phyloP scores from a whole-genome alignment of 257 asterid species.

The Solanum chiquidenum region DNA sequence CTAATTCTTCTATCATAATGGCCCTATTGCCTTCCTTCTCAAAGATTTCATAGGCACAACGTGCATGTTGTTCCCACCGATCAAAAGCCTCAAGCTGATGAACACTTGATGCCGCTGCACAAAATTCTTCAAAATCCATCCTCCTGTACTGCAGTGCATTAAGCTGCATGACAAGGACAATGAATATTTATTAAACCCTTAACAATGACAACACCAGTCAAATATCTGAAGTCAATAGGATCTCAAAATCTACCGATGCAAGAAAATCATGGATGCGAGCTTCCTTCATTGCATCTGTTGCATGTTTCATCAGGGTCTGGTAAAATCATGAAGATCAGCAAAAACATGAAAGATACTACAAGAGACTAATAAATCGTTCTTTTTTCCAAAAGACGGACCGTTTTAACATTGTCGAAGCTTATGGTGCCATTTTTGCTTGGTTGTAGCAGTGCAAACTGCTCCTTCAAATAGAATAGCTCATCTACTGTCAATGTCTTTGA shows the following conservation, averaged over 20 bases:
- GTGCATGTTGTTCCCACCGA: slow-evolving; percentile 86
- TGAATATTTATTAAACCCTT: background rate
- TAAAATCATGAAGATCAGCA: background rate
- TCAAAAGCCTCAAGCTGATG: slow-evolving; percentile 79
- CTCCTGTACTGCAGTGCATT: slow-evolving; percentile 88
- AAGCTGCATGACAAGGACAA: slow-evolving; percentile 32
- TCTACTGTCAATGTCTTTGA: slow-evolving; percentile 45
- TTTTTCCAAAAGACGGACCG: slow-evolving; percentile 11
- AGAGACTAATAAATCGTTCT: background rate
- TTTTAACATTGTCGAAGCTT: slow-evolving; percentile 29
- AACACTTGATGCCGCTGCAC: slow-evolving; percentile 68
- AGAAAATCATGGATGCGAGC: slow-evolving; percentile 71
- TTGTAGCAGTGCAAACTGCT: slow-evolving; percentile 35
- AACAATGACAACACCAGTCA: background rate
- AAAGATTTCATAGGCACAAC: slow-evolving; percentile 76
- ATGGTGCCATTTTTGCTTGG: slow-evolving; percentile 47
- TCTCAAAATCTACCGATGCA: slow-evolving; percentile 43
- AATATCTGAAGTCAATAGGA: background rate
- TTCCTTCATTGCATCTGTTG: slow-evolving; percentile 88
- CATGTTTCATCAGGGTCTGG: slow-evolving; percentile 67
- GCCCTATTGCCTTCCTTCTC: slow-evolving; percentile 86
- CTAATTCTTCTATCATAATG: slow-evolving; percentile 86
- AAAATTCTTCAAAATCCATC: slow-evolving; percentile 94
- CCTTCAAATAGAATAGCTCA: slow-evolving; percentile 40
- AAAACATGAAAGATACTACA: background rate